Base-by-base conservation (phyloP, 2,329 filamentous ascomycete genomes). In the Kalmusia sp. region DNA sequence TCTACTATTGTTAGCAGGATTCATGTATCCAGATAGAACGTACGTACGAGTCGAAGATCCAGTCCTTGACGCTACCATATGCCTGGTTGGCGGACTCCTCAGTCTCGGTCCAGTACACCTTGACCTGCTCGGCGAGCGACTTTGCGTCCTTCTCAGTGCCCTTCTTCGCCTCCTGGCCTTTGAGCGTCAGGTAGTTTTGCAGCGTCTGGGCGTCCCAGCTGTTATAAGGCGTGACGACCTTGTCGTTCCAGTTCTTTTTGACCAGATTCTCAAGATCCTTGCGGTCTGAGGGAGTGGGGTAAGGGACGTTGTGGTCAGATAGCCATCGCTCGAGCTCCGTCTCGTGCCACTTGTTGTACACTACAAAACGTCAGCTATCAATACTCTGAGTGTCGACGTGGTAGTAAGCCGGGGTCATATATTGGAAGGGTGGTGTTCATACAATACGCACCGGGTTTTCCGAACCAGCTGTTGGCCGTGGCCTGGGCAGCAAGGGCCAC, bases 341-440 rank as follows among this genome's bases (percentile, higher is more conserved):
- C 81, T 98, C 89, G 69, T 98, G 93, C 95, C 95, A 99, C 76
- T 95, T 97, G 80, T 98, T 97, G 83, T 98, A 98, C 14, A 89
- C 93, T 96, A 70, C 43, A 63, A 54, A 54, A 58, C n/a, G 55
- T 70, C 59, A 70, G 63, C 55, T 51, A 47, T 37, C 49, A 58
- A 52, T 49, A 48, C 38, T 21, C 21, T 21, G 30, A 35, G 44
- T 22, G 11, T 15, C 39, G 30, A 46, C n/a, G n/a, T n/a, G 21
- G 15, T 41, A 15, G 44, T 31, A 30, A 9, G 39, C 34, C 35
- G 31, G 33, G 37, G 6, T 22, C n/a, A 35, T 28, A 25, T n/a
- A 25, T 12, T 25, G 27, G n/a, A 15, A 21, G 30, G 52, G 59
- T 30, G 62, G 51, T 53, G 39, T 35, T 45, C 58, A 49, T 60